Base-by-base conservation (phyloP, 768 basidiomycete species). In the Pholiota conissans region DNA sequence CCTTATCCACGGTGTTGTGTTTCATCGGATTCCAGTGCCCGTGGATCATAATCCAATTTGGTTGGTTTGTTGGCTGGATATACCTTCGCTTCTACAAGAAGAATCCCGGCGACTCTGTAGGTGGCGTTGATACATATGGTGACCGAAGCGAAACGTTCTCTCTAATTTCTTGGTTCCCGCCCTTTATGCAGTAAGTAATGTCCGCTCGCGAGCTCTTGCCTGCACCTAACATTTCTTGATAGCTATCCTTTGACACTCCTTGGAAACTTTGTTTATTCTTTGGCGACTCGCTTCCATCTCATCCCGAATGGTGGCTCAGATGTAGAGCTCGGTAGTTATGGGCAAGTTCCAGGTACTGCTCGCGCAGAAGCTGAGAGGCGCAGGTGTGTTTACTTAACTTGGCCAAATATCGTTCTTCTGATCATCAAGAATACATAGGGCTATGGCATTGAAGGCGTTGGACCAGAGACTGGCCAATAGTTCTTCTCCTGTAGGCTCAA, bases 21-120 rank as follows among this genome's bases (percentile, higher is more conserved):
- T 63, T 96, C 48, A 57, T 94, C 45, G 94, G 93, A 20, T 88
- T 88, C 74, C 94, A 94, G 69, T 89, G 86, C 56, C 94, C 93
- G 14, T 96, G 86, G 78, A 93, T 95, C 50, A 76, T 95, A 67
- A 95, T 98, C 61, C 97, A 99, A 69, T 99, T 98, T 70, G 97
- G 96, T n/a, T 99, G 96, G 94, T 89, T 97, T 56, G 91, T 95
- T 7, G 84, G 90, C 29, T 99, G 94, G 91, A 80, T 92, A 53
- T 99, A 97, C 74, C 83, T 99, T 30, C 87, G 97, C 34, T 98
- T 99, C 79, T 94, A 98, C 80, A 98, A 98, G 76, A 87, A 90
- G 71, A 90, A 89, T 66, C 75, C 82, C 3, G 79, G 78, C 30
- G 91, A 93, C 56, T 70, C 81, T 0, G 69, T 84, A 30, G 83